Conservation (phyloP, 768 basidiomycete genomes). For the Tephrocybe sp. region DNA sequence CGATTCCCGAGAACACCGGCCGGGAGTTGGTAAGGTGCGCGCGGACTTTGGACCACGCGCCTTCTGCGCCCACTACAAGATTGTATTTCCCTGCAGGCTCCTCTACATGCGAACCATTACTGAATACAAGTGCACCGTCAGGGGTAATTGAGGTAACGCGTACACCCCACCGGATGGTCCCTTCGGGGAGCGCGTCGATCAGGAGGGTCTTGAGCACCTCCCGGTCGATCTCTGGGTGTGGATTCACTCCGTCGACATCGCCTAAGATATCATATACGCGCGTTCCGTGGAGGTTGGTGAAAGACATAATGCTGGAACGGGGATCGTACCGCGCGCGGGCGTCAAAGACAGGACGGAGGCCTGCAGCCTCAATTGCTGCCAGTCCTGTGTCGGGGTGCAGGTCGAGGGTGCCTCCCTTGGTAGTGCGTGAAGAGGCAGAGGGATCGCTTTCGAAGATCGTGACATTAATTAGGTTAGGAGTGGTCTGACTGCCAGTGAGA, state of each 20-base stretch:
- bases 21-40: slow-evolving; percentile 25
- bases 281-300: slow-evolving; percentile 17
- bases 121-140: slow-evolving; percentile 10
- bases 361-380: slow-evolving; percentile 22
- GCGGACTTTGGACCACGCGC: slow-evolving; percentile 40
- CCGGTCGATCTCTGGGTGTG: slow-evolving; percentile 27
- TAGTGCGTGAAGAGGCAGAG: slow-evolving; percentile 16
- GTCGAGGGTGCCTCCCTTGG: slow-evolving; percentile 28
- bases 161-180: slow-evolving; percentile 20
- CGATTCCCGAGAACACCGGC: slow-evolving; percentile 33
- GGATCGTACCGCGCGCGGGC: slow-evolving; percentile 18
- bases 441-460: slow-evolving; percentile 24
- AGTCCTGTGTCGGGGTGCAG: slow-evolving; percentile 25
- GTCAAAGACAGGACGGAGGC: slow-evolving; percentile 23
- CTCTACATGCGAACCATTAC: slow-evolving; percentile 12
- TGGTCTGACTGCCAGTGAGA: not conserved
- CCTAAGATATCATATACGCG: slow-evolving; percentile 7
- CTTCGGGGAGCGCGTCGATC: slow-evolving; percentile 21
- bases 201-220: slow-evolving; percentile 24
- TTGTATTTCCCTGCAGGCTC: slow-evolving; percentile 16
- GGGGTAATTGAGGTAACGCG: slow-evolving; percentile 15
- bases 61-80: slow-evolving; percentile 29
- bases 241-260: slow-evolving; percentile 3
- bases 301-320: slow-evolving; percentile 10
- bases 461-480: slow-evolving; percentile 10